phyloP scores from a whole-genome alignment of 352 stramenopile genomes.

The Aphanomyces stellatus region DNA sequence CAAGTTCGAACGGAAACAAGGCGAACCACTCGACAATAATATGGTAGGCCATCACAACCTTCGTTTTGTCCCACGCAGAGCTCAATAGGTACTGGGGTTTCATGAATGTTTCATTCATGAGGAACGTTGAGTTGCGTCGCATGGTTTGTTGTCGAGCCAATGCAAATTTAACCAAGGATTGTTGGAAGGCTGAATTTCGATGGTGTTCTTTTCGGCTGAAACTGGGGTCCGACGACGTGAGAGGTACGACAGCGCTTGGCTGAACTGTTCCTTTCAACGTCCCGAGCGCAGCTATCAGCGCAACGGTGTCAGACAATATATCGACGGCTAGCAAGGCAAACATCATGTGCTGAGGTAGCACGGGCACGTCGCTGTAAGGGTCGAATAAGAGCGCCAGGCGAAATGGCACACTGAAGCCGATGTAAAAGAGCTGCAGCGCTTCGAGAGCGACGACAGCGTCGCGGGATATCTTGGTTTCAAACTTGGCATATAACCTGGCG shows the following conservation, averaged over 20 bases:
- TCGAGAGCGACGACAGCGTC: conserved; percentile 79
- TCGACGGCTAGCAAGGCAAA: conserved; percentile 43
- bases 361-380: conserved; percentile 15
- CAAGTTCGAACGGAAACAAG: not conserved
- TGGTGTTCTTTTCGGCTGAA: not conserved
- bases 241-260: not conserved
- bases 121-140: conserved; percentile 3
- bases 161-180: conserved; percentile 4
- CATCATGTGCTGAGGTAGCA: conserved; percentile 16
- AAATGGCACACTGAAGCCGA: conserved; percentile 34
- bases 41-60: not conserved
- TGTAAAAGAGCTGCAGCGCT: conserved; percentile 28
- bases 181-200: not conserved
- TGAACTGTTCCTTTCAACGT: not conserved
- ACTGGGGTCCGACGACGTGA: not conserved
- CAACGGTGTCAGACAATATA: conserved; percentile 37
- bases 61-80: conserved; percentile 1
- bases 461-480: not conserved
- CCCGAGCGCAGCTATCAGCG: conserved; percentile 23
- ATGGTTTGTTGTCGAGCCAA: conserved; percentile 2
- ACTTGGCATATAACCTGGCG: not conserved
- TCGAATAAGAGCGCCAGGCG: conserved; percentile 37
- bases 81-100: conserved; percentile 11
- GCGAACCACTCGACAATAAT: not conserved
- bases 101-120: conserved; percentile 10